These are phyloP conservation scores for Colletotrichum liriopes DNA, from an alignment of 2,329 filamentous ascomycete species.

Conservation along the genomic window DNA sequence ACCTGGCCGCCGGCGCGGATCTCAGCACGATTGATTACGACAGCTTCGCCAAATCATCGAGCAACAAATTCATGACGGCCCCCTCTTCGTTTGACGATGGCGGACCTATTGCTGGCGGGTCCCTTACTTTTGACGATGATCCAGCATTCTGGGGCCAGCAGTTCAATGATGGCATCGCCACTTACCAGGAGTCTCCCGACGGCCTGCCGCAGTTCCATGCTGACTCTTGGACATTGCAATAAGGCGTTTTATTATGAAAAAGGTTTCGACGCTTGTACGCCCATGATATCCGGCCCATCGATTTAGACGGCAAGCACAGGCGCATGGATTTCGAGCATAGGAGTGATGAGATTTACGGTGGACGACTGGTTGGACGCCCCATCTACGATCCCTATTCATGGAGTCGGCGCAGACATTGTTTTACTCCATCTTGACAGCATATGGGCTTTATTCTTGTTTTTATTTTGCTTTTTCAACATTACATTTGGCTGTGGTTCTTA, in stretches of 20 bases:
- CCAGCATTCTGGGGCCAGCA: conserved; percentile 66
- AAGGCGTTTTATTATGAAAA: conserved; percentile 27
- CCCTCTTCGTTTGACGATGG: conserved; percentile 57
- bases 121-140: conserved; percentile 67
- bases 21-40: conserved; percentile 69
- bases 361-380: conserved; percentile 10
- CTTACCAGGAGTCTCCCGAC: conserved; percentile 52
- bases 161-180: conserved; percentile 53
- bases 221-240: conserved; percentile 40
- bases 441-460: background rate
- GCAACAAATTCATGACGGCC: conserved; percentile 61
- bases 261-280: conserved; percentile 29
- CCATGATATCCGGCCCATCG: conserved; percentile 35
- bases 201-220: conserved; percentile 34
- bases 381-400: conserved; percentile 12
- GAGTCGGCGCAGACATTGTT: conserved; percentile 32
- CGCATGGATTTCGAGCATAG: conserved; percentile 38
- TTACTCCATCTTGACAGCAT: background rate
- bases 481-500: conserved; percentile 13
- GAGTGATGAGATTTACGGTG: conserved; percentile 12
- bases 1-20: conserved; percentile 63
- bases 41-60: conserved; percentile 68
- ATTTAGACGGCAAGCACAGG: conserved; percentile 41
- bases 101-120: conserved; percentile 56
- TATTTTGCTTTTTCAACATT: conserved; percentile 1